Evolutionary conservation across 176 grass and related monocot genomes (phyloP), one percentile per base, ranked within the genome.

Genomic region (Rhynchospora pubera): DNA sequence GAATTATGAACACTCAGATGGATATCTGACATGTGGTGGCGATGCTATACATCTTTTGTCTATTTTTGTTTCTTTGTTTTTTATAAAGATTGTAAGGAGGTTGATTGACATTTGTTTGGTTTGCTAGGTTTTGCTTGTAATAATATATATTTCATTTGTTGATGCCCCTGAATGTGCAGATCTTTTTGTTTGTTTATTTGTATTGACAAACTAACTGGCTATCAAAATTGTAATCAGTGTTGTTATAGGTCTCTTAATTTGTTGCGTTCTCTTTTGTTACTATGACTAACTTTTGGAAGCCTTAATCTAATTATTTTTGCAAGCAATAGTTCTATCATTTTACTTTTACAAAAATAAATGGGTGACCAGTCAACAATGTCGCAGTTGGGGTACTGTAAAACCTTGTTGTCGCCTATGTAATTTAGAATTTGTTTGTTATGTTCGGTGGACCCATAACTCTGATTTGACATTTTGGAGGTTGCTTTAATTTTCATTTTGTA

Each of bases 81-180:
- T 30, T 81, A 47, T 21, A 61, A 82, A 62, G 44, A 62, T 63
- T 61, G 24, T 45, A 46, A 65, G 23, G 39, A 65, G 21, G 45
- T 82, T 82, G 79, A 67, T 82, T 82, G 61, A 67, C 58, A 65
- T 52, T 62, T 44, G 84, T 79, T 62, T 78, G 84, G 70, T 70
- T 85, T 85, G 43, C 48, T 85, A 79, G 74, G 60, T 3, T 67
- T 66, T 82, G 79, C 3, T 62, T 82, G 60, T 55, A 82, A 82
- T 82, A 42, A 82, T 65, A 66, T 50, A 65, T 85, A 23, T 63
- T 62, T 77, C 52, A 76, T 64, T 76, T 85, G 83, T 77, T 63
- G 18, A 53, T 84, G 70, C 60, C 18, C 18, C 73, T 63, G 44
- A 82, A 82, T 66, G 59, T 82, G 46, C 56, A 61, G 56, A 61